Conservation (phyloP, 306 rosid species). For the Cucumis sativus region Cucumber_9930_V3 NC_026659.2:28840001-28840500, state of each 20-base stretch:
- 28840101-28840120: too few relatives aligned
- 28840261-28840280: background rate
- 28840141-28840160: too few relatives aligned
- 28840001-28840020: too few relatives aligned
- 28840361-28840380: constrained; percentile 73
- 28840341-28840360: constrained; percentile 31
- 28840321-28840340: constrained; percentile 18
- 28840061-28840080: too few relatives aligned
- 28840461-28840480: background rate
- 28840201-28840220: background rate
- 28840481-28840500: background rate
- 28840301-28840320: constrained; percentile 9
- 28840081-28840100: too few relatives aligned
- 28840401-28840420: constrained; percentile 90
- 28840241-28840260: background rate
- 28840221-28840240: background rate
- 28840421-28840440: background rate
- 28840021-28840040: too few relatives aligned
- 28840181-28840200: background rate
- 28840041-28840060: too few relatives aligned
- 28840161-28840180: background rate
- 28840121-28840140: too few relatives aligned
- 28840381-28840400: constrained; percentile 92
- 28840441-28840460: background rate
- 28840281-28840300: background rate